A percentile compares a stretch with the other conserved stretches of the same genome.
These are phyloP conservation scores for Hericium coralloides DNA, from an alignment of 768 basidiomycete species.

Conservation along the genomic window DNA sequence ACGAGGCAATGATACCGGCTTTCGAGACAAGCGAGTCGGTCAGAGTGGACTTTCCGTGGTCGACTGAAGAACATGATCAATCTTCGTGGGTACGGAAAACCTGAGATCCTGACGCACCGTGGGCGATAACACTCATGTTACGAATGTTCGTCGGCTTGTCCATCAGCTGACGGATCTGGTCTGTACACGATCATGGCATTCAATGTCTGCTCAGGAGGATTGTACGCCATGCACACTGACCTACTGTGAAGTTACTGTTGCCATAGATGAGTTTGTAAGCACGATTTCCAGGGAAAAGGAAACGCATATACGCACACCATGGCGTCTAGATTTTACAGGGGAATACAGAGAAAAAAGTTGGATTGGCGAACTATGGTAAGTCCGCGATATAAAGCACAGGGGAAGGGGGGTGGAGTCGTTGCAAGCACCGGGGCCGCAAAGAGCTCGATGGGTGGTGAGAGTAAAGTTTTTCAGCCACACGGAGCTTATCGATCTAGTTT, in stretches of 20 bases:
- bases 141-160: conserved; percentile 87
- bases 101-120: conserved; percentile 47
- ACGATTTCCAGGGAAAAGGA: not conserved
- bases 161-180: conserved; percentile 85
- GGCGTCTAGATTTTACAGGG: conserved; percentile 41
- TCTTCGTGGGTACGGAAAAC: conserved; percentile 12
- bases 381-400: not conserved
- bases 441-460: conserved; percentile 1
- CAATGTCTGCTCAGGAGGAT: conserved; percentile 21
- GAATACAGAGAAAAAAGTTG: conserved; percentile 12
- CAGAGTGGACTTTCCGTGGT: conserved; percentile 99
- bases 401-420: conserved; percentile 5
- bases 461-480: conserved; percentile 1
- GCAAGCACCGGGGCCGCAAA: conserved; percentile 4
- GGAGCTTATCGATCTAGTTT: conserved; percentile 33
- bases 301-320: conserved; percentile 65
- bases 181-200: conserved; percentile 30
- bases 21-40: conserved; percentile 99
- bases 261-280: not conserved
- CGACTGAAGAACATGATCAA: conserved; percentile 46
- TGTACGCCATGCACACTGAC: conserved; percentile 2
- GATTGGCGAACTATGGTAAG: not conserved
- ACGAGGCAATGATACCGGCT: conserved; percentile 94
- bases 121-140: conserved; percentile 92
- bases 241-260: conserved; percentile 15